Conservation (phyloP, 164 flowering plant species). For the Vitis rupestris region DNA sequence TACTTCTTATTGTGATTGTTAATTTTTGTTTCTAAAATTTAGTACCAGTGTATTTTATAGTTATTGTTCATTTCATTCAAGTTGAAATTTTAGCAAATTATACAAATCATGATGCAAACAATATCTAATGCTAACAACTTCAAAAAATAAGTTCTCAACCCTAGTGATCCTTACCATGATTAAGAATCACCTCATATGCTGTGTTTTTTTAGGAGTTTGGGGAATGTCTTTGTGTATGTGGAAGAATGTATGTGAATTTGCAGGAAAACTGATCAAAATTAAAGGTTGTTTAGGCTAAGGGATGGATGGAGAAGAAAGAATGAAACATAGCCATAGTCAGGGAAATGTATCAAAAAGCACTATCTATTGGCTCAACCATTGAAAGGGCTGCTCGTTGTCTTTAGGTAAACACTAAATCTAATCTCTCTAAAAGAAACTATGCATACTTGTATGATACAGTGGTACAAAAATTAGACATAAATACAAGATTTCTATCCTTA, state of each 20-base stretch:
- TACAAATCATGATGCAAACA: too few species aligned
- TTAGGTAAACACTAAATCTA: constrained; percentile 45
- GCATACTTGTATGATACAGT: too few species aligned
- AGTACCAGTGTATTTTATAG: neutral
- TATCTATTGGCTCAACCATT: constrained; percentile 63
- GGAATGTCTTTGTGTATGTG: too few species aligned
- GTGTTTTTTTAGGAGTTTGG: too few species aligned
- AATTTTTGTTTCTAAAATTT: neutral
- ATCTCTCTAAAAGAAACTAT: too few species aligned
- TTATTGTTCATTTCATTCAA: neutral
- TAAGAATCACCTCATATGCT: too few species aligned
- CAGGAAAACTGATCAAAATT: constrained; percentile 10
- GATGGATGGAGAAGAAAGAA: constrained; percentile 99
- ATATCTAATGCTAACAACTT: too few species aligned
- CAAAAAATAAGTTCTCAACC: too few species aligned
- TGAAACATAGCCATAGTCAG: constrained; percentile 78
- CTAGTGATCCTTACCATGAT: too few species aligned
- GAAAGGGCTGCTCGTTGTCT: constrained; percentile 96
- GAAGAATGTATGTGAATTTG: neutral
- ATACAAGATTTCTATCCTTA: too few species aligned
- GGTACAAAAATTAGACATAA: too few species aligned
- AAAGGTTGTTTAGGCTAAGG: constrained; percentile 74
- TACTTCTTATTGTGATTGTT: neutral
- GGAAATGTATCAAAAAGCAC: constrained; percentile 72
- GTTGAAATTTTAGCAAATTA: too few species aligned